Evolutionary conservation across 2,329 filamentous ascomycete species (phyloP), one percentile per base, ranked within the genome.

Genomic region (Phaeoacremonium minimum): DNA sequence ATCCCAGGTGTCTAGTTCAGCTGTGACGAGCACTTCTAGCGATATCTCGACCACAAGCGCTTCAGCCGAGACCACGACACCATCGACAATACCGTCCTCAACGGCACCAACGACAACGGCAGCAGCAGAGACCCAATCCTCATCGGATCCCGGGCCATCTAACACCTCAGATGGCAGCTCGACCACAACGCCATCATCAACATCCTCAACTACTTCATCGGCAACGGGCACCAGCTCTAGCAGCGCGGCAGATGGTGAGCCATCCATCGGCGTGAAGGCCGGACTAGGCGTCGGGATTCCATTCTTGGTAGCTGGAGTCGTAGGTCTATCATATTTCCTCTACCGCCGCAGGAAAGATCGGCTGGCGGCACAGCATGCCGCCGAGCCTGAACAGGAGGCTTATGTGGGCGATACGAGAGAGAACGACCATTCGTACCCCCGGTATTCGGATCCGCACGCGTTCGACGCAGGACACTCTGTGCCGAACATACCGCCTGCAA

Each of bases 251-350:
- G n/a, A n/a, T n/a, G n/a, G n/a, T n/a, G n/a, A n/a, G n/a, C n/a
- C n/a, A n/a, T 32, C 34, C 18, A 29, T 43, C 15, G 35, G 29
- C 12, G 32, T 20, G 7, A 43, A 33, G n/a, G 32, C 41, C 22
- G 32, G 38, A 14, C 35, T 43, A 4, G 41, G 41, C 30, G 35
- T 43, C 9, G 41, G 32, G 7, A 36, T 43, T 15, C 38, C 41
- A 29, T 22, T 36, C 6, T 13, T 32, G 22, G 32, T 41, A n/a
- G n/a, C n/a, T n/a, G n/a, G n/a, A n/a, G n/a, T n/a, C n/a, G n/a
- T n/a, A n/a, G n/a, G n/a, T n/a, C n/a, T n/a, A n/a, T n/a, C n/a
- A n/a, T n/a, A n/a, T n/a, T n/a, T n/a, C n/a, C n/a, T n/a, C n/a
- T n/a, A n/a, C n/a, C n/a, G n/a, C n/a, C n/a, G n/a, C n/a, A n/a